Conservation (phyloP, 345 rosid genomes). For the Cardamine occulta region DNA sequence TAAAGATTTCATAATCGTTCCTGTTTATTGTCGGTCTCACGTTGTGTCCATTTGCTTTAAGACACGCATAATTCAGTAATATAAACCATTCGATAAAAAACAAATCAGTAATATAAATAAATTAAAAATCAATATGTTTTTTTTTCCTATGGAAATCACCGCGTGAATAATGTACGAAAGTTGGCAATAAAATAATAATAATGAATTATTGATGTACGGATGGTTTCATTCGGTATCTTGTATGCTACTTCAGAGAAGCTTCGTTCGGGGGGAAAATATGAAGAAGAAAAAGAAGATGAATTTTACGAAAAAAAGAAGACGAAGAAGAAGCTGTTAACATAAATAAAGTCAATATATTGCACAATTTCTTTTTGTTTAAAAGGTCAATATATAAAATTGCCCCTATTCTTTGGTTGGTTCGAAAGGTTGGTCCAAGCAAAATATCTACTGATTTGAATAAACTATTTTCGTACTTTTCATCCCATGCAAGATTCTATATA, state of each 20-base stretch:
- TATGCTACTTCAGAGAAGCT: constrained; percentile 14
- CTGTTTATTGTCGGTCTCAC: neutral
- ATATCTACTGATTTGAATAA: constrained; percentile 6
- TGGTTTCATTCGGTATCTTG: neutral
- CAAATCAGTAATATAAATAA: too few species aligned
- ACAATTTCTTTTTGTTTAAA: too few species aligned
- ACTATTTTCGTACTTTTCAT: neutral
- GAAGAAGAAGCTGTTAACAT: neutral
- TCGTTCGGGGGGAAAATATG: neutral
- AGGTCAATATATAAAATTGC: too few species aligned
- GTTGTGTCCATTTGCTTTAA: neutral
- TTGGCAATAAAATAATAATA: neutral
- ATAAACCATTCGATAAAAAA: neutral
- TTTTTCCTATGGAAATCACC: neutral
- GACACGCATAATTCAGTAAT: neutral
- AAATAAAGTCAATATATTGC: neutral
- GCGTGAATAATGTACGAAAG: constrained; percentile 5
- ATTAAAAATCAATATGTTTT: too few species aligned
- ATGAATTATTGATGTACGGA: neutral
- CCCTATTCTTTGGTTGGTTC: constrained; percentile 29
- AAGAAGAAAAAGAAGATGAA: too few species aligned
- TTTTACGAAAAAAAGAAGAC: neutral
- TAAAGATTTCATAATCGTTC: neutral
- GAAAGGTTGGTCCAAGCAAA: constrained; percentile 25
- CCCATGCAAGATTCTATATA: neutral